These are phyloP conservation scores for Alloteropsis angusta DNA, from an alignment of 202 grass and related monocot genomes.

Conservation along the genomic window DNA sequence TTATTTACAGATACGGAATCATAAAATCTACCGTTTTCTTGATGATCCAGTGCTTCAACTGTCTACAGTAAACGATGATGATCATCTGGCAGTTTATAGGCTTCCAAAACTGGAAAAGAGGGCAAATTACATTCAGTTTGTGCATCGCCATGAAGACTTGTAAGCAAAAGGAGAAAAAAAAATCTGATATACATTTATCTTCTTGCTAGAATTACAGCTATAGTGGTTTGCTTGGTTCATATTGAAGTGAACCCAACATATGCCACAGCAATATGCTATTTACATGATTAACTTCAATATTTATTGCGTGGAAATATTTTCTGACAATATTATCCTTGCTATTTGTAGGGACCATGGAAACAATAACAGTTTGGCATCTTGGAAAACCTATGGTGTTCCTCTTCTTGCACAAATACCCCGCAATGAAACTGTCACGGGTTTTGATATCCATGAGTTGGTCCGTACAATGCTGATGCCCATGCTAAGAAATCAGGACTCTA, in stretches of 20 bases:
- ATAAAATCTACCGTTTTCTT: slow-evolving; percentile 72
- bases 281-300: slow-evolving; percentile 16
- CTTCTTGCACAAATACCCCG: slow-evolving; percentile 68
- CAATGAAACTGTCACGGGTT: slow-evolving; percentile 57
- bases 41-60: slow-evolving; percentile 78
- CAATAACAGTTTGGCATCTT: slow-evolving; percentile 36
- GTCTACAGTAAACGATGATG: slow-evolving; percentile 87
- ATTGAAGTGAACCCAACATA: not conserved
- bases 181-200: not conserved
- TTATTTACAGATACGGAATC: slow-evolving; percentile 63
- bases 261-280: slow-evolving; percentile 20
- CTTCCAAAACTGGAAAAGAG: slow-evolving; percentile 69
- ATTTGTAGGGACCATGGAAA: slow-evolving; percentile 62
- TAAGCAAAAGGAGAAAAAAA: slow-evolving; percentile 33
- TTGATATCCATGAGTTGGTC: slow-evolving; percentile 59
- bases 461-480: slow-evolving; percentile 58
- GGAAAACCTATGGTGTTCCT: slow-evolving; percentile 83
- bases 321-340: slow-evolving; percentile 19
- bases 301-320: slow-evolving; percentile 8
- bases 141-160: slow-evolving; percentile 79
- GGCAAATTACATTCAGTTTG: slow-evolving; percentile 79
- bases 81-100: slow-evolving; percentile 80
- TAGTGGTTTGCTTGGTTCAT: not conserved
- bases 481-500: slow-evolving; percentile 44
- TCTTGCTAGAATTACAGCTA: slow-evolving; percentile 1